Evolutionary conservation across 176 grass and related monocot species (phyloP).

Genomic region (Olyra latifolia): DNA sequence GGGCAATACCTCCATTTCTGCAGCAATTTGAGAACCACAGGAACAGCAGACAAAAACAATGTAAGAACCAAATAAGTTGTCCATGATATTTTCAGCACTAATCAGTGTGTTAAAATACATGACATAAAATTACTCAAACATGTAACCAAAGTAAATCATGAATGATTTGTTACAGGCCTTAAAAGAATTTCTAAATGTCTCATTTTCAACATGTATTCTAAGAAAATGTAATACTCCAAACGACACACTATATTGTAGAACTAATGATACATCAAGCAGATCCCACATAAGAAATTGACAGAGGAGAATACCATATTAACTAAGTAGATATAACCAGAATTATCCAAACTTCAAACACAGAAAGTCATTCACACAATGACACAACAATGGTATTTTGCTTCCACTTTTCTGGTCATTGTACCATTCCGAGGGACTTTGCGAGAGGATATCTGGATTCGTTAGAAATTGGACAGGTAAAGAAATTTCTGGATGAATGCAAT

Average conservation of each 20-base stretch:
- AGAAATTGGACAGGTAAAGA: too few species aligned
- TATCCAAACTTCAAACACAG: neutral
- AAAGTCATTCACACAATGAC: neutral
- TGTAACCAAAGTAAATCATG: neutral
- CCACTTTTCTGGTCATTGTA: too few species aligned
- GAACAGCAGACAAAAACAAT: constrained; percentile 2
- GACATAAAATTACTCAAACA: neutral
- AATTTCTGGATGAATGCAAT: too few species aligned
- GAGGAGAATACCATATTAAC: neutral
- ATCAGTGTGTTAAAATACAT: constrained; percentile 11
- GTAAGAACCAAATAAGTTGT: neutral
- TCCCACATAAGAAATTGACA: neutral
- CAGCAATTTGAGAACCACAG: constrained; percentile 36
- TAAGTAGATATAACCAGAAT: neutral
- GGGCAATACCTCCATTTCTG: constrained; percentile 86
- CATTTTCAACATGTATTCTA: constrained; percentile 3
- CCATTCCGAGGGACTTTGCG: too few species aligned
- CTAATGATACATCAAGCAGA: neutral
- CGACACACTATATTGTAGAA: neutral
- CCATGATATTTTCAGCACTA: neutral
- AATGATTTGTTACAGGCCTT: neutral
- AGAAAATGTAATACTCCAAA: neutral
- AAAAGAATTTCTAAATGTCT: neutral
- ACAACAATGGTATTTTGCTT: neutral
- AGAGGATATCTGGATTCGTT: too few species aligned